Percentiles rank a stretch among this genome's conserved stretches.
phyloP scores from a whole-genome alignment of 2,329 filamentous ascomycete genomes.

The Arachnomyces sp. region DNA sequence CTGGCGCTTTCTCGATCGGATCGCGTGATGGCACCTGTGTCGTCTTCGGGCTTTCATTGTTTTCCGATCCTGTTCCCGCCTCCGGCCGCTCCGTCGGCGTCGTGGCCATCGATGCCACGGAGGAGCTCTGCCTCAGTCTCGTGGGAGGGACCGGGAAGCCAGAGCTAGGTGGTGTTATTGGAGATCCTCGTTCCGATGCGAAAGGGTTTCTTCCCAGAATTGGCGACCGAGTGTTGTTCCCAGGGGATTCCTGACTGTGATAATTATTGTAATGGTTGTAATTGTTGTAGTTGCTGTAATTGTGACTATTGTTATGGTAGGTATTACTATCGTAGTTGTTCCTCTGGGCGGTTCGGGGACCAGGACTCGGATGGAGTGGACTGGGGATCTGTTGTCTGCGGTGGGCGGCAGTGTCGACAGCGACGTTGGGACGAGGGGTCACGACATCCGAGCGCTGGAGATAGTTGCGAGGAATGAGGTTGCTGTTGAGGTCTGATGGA shows the following conservation, averaged over 20 bases:
- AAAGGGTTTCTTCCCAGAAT: too few relatives aligned
- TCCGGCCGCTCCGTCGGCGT: conserved; percentile 10
- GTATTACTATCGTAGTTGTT: conserved; percentile 14
- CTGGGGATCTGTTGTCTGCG: conserved; percentile 25
- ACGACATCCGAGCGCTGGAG: conserved; percentile 23
- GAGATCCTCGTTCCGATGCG: conserved; percentile 16
- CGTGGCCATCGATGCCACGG: conserved; percentile 13
- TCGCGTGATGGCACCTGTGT: neutral
- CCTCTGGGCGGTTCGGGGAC: conserved; percentile 14
- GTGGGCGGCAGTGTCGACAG: conserved; percentile 14
- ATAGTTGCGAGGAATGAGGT: conserved; percentile 31
- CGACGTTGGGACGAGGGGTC: conserved; percentile 16
- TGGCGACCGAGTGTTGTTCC: conserved; percentile 5
- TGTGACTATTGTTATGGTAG: too few relatives aligned
- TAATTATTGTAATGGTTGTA: conserved; percentile 7
- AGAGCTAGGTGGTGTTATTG: conserved; percentile 21
- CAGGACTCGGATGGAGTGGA: conserved; percentile 24
- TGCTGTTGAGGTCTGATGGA: conserved; percentile 12
- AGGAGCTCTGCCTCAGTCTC: conserved; percentile 14
- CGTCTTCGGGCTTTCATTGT: conserved; percentile 1
- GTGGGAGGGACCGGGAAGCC: conserved; percentile 23
- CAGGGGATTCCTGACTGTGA: conserved; percentile 19
- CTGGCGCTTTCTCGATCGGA: conserved; percentile 1
- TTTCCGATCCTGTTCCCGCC: conserved; percentile 19
- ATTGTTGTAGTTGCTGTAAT: too few relatives aligned